phyloP scores from a whole-genome alignment of 2,329 filamentous ascomycete genomes.

The Fusarium armeniacum region DNA sequence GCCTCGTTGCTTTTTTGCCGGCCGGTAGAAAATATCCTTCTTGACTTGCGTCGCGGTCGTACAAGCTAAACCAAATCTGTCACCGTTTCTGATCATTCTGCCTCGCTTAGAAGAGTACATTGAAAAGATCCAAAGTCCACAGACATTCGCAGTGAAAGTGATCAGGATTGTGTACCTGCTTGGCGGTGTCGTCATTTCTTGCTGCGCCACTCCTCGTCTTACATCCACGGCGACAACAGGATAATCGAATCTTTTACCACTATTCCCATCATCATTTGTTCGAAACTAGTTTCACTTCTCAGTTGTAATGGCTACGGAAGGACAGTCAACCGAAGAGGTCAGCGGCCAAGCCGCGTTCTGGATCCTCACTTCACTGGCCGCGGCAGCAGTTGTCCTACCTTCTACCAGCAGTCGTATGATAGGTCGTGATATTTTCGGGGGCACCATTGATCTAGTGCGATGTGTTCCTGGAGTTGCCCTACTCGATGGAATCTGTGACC shows the following conservation, averaged over 20 bases:
- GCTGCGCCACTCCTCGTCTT: not conserved
- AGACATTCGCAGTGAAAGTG: not conserved
- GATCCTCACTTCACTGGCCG: constrained; percentile 17
- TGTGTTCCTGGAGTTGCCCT: constrained; percentile 12
- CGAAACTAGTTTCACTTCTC: not conserved
- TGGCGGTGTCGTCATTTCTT: not conserved
- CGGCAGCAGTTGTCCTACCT: constrained; percentile 14
- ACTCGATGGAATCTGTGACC: not conserved
- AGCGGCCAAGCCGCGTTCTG: constrained; percentile 23
- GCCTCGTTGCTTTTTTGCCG: constrained; percentile 1
- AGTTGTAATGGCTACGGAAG: not conserved
- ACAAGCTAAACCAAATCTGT: constrained; percentile 62
- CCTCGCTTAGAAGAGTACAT: not conserved
- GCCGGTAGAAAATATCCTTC: constrained; percentile 14
- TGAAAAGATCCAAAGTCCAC: too few relatives aligned
- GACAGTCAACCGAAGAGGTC: not conserved
- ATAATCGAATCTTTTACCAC: not conserved
- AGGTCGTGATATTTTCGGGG: constrained; percentile 2
- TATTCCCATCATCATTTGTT: not conserved
- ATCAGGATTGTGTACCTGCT: too few relatives aligned
- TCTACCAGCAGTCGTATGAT: not conserved
- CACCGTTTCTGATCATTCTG: constrained; percentile 55
- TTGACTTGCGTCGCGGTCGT: constrained; percentile 45
- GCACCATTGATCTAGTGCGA: constrained; percentile 11
- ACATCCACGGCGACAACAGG: not conserved